Evolutionary conservation across 805 yeast genomes (phyloP).

Genomic region (Ogataea dorogensis): DNA sequence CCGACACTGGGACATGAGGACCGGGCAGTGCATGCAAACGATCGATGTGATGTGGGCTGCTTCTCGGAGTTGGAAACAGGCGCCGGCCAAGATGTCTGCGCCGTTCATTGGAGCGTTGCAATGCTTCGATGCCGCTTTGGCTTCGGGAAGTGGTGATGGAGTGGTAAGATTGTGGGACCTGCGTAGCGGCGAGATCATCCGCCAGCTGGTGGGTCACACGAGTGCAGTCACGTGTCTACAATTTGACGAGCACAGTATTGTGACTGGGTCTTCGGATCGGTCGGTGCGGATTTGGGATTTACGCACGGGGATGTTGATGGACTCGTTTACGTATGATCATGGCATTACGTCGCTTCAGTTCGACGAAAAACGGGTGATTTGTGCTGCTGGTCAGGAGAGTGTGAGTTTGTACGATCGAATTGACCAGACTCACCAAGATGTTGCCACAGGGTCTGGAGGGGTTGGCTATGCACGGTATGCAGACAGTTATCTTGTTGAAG

Average conservation of each 20-base stretch:
- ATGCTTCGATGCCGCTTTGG: conserved; percentile 72
- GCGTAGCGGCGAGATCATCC: conserved; percentile 63
- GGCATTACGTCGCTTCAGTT: conserved; percentile 58
- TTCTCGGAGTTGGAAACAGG: conserved; percentile 27
- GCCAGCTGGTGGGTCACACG: conserved; percentile 64
- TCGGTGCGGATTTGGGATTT: conserved; percentile 72
- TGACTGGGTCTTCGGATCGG: conserved; percentile 63
- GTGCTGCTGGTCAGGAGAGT: conserved; percentile 45
- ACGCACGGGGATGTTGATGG: conserved; percentile 60
- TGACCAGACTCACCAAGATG: conserved; percentile 52
- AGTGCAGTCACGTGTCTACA: conserved; percentile 66
- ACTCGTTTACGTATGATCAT: conserved; percentile 59
- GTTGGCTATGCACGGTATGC: conserved; percentile 48
- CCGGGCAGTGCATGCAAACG: conserved; percentile 68
- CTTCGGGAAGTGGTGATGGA: conserved; percentile 78
- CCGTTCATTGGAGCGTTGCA: conserved; percentile 67
- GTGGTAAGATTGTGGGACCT: conserved; percentile 74
- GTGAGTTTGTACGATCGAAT: conserved; percentile 60
- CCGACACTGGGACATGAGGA: conserved; percentile 69
- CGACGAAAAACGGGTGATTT: conserved; percentile 54
- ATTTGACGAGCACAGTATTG: conserved; percentile 62
- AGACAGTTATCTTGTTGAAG: conserved; percentile 67
- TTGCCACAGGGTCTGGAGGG: conserved; percentile 33
- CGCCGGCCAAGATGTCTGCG: conserved; percentile 12
- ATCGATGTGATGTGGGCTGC: conserved; percentile 66